phyloP scores from a whole-genome alignment of 2,329 filamentous ascomycete species.

The Hypoxylon sp. region DNA sequence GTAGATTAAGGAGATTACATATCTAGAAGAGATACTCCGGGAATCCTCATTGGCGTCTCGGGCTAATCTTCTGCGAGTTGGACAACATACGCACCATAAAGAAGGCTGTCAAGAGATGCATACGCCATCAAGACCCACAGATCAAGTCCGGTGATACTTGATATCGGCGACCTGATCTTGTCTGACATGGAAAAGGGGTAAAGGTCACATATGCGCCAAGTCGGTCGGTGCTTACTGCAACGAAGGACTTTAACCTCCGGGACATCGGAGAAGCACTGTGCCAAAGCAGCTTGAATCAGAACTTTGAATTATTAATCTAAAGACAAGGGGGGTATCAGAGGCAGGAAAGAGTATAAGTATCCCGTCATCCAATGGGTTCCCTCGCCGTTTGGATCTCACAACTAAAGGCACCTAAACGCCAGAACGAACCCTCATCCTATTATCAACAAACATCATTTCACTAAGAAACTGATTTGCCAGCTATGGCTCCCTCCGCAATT shows the following conservation, averaged over 20 bases:
- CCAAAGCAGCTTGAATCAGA: not conserved
- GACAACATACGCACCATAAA: constrained; percentile 13
- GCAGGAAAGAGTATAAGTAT: constrained; percentile 26
- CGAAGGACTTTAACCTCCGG: constrained; percentile 23
- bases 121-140: constrained; percentile 19
- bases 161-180: constrained; percentile 19
- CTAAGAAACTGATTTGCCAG: not conserved
- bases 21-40: constrained; percentile 9
- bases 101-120: constrained; percentile 11
- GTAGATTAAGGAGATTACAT: constrained; percentile 12
- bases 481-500: constrained; percentile 32
- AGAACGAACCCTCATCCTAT: not conserved
- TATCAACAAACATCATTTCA: not conserved
- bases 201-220: constrained; percentile 41
- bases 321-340: not conserved
- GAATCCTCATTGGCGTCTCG: constrained; percentile 5
- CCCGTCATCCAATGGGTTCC: constrained; percentile 2
- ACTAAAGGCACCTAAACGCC: not conserved
- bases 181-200: constrained; percentile 15
- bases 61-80: not conserved
- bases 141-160: constrained; percentile 14
- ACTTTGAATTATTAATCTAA: not conserved
- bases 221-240: constrained; percentile 30
- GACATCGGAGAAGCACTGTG: constrained; percentile 1
- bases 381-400: not conserved